Base-by-base conservation (phyloP, 441 rosid genomes). In the Adansonia rubrostipa region DNA sequence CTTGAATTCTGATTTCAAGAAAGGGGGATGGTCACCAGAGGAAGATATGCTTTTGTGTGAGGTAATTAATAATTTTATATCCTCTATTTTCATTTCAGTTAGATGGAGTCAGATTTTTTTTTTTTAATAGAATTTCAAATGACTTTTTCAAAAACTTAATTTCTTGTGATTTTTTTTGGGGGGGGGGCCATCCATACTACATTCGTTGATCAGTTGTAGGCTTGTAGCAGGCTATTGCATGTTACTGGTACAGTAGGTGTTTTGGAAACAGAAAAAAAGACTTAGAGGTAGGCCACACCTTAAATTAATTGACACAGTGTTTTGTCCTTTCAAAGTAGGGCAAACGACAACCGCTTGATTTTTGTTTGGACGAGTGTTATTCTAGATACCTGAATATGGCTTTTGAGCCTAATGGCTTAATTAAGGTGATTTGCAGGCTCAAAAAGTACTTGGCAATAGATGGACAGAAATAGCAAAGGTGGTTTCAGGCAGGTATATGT, bases 381-480 rank as follows among this genome's bases (percentile, higher is more conserved):
- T 57, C 22, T 36, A 47, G 53, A 56, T 77, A 36, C n/a, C 71
- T 66, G 74, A 58, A 61, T 50, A 71, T 80, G 51, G 72, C 44
- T 78, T 77, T 40, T 74, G 17, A 80, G 81, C 82, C 82, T 84
- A 58, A 76, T 76, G 61, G 33, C 28, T 64, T 65, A 42, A 80
- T 64, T 65, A 42, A 80, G 60, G 9, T 78, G 50, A 10, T 82
- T 71, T 81, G 85, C 86, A 96, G 99, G 97, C 99, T 54, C 99
- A 96, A 74, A 92, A 88, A 78, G 79, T 93, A 83, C 92, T 89
- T 78, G 99, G 99, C 57, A 96, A 96, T 80, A 89, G 97, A 87
- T 96, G 99, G 99, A 96, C 99, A 62, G 97, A 96, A 87, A 96
- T 96, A 65, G 99, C 99, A 73, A 96, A 96, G 87, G 97, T 96